Conservation (phyloP, 1,139 yeast genomes). For the Yamadazyma membranifaciens region DNA sequence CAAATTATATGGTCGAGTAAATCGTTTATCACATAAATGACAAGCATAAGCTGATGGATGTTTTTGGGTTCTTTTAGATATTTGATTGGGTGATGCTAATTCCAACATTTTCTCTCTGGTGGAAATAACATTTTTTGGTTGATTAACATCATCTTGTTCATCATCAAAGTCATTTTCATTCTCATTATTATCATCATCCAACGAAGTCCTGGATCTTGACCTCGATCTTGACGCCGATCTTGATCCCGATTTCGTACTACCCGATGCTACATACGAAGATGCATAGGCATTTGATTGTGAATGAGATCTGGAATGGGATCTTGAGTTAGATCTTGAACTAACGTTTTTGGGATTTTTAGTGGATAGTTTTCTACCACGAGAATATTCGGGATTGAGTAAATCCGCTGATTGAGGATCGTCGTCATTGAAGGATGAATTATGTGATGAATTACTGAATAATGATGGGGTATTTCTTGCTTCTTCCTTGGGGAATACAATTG, state of each 20-base stretch:
- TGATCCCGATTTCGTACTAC: slow-evolving; percentile 16
- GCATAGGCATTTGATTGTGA: background rate
- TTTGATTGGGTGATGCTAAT: slow-evolving; percentile 53
- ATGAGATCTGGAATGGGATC: slow-evolving; percentile 15
- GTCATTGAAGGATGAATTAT: slow-evolving; percentile 13
- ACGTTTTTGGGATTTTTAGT: slow-evolving; percentile 5
- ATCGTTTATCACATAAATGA: slow-evolving; percentile 78
- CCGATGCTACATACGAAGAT: slow-evolving; percentile 1
- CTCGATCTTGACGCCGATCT: slow-evolving; percentile 12
- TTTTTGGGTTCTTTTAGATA: slow-evolving; percentile 60
- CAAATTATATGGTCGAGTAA: slow-evolving; percentile 89
- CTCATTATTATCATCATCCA: slow-evolving; percentile 6
- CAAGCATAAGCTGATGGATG: slow-evolving; percentile 83
- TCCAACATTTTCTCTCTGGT: slow-evolving; percentile 62
- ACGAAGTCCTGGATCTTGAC: slow-evolving; percentile 15
- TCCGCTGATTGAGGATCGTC: background rate
- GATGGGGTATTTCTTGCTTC: slow-evolving; percentile 38
- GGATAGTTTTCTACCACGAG: slow-evolving; percentile 31
- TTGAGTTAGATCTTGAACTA: slow-evolving; percentile 17
- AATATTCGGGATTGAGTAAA: slow-evolving; percentile 34
- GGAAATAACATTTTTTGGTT: slow-evolving; percentile 20
- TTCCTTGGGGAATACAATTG: slow-evolving; percentile 19
- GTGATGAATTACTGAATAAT: slow-evolving; percentile 35
- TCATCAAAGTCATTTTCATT: background rate
- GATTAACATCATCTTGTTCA: slow-evolving; percentile 10